Evolutionary conservation across 2,329 filamentous ascomycete species (phyloP), one percentile per base, ranked within the genome.

Genomic region (Fusarium sarcochroum): DNA sequence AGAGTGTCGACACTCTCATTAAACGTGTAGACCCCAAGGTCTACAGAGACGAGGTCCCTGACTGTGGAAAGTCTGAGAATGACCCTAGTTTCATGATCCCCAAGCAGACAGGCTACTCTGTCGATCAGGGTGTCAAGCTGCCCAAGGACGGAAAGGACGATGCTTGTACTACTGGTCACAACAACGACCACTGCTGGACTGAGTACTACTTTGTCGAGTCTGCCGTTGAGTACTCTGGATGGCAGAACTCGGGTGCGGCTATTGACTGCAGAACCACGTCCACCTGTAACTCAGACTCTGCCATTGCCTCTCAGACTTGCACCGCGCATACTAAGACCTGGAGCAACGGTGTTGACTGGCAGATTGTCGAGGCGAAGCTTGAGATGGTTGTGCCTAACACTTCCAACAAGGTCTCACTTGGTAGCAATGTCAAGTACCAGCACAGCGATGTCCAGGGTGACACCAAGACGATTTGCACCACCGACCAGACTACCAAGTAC

Each of bases 21-120:
- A 56, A 57, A 47, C 58, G 58, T 6, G 27, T 42, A 6, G 25
- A 47, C 13, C n/a, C 58, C 20, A 62, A 63, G 37, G 21, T 63
- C 37, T 63, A 54, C 45, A 17, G 54, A 6, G 50, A 63, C 8
- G n/a, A 41, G 11, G 37, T 63, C 13, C 54, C 60, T 23, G 49
- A 42, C 20, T 63, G 54, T n/a, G 27, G 13, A 17, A 9, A 14
- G 9, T 20, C 30, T n/a, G 17, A 17, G 1, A 44, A 63, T 5
- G 54, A 63, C 21, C 60, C 54, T 5, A 63, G 60, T 46, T 58
- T 25, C 54, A 63, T 63, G 60, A 58, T 54, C 37, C 60, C 49
- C 5, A 63, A 63, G 44, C 47, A 54, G 32, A 63, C 59, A 0
- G 59, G 59, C 18, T 63, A 63, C 30, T 15, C 21, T 1, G 48